Percentiles rank a stretch among this genome's conserved stretches.
phyloP scores from a whole-genome alignment of 2,329 filamentous ascomycete species.

The Neonectria punicea region DNA sequence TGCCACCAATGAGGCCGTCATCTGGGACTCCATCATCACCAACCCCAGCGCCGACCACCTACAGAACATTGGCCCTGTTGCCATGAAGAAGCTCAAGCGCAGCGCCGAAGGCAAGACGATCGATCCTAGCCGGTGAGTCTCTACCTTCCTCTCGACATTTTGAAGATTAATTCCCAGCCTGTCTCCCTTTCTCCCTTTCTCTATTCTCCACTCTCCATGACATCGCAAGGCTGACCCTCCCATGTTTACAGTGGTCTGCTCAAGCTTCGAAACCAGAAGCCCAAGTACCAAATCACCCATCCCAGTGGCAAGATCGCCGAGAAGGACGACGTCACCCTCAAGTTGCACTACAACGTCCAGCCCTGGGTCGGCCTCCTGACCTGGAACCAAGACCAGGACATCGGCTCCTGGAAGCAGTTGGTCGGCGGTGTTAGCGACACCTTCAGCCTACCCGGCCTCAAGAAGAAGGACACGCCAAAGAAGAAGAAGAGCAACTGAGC shows the following conservation, averaged over 20 bases:
- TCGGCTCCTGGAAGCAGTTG: constrained; percentile 73
- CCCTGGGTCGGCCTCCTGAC: constrained; percentile 92
- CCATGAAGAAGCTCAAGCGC: constrained; percentile 70
- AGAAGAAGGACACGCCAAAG: constrained; percentile 55
- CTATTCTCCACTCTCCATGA: neutral
- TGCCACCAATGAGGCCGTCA: constrained; percentile 77
- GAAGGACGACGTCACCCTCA: constrained; percentile 77
- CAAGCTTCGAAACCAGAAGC: constrained; percentile 82
- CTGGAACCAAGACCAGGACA: constrained; percentile 74
- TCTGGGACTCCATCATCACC: constrained; percentile 96
- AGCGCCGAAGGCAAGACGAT: constrained; percentile 69
- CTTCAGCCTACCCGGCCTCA: constrained; percentile 74
- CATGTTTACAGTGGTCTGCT: constrained; percentile 70
- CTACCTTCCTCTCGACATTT: neutral
- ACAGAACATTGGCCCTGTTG: constrained; percentile 67
- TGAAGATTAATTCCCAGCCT: no score
- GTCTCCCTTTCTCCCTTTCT: neutral
- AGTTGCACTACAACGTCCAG: constrained; percentile 95
- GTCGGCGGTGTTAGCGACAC: constrained; percentile 70
- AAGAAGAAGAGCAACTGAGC: constrained; percentile 36
- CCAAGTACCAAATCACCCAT: constrained; percentile 98
- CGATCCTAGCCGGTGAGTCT: constrained; percentile 64
- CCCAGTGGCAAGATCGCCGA: constrained; percentile 82
- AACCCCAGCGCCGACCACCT: constrained; percentile 73
- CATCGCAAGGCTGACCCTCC: constrained; percentile 1